A percentile compares a stretch with the other conserved stretches of the same genome.
Conservation (phyloP, 169 alveolate genomes). For the Besnoitia besnoiti region DNA sequence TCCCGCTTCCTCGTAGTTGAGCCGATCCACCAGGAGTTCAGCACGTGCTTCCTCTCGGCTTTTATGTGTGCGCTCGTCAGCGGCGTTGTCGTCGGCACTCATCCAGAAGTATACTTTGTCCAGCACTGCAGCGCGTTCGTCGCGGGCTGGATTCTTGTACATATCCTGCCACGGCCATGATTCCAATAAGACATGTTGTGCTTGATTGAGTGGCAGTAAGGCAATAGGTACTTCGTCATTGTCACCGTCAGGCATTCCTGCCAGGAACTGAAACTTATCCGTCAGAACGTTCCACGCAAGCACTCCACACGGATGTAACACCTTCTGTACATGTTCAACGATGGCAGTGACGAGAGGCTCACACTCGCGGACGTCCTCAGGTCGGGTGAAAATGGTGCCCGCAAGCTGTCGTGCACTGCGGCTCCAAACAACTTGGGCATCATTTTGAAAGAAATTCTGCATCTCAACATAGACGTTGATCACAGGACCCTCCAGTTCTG, state of each 20-base stretch:
- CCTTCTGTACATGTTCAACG: slow-evolving; percentile 30
- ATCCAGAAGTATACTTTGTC: slow-evolving; percentile 67
- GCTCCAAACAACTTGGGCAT: slow-evolving; percentile 32
- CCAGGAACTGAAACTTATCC: slow-evolving; percentile 29
- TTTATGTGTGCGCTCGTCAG: background rate
- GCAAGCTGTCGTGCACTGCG: slow-evolving; percentile 40
- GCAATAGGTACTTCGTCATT: background rate
- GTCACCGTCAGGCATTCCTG: background rate
- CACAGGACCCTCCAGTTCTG: background rate
- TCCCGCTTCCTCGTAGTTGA: slow-evolving; percentile 66
- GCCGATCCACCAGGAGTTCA: slow-evolving; percentile 26
- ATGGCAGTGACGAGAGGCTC: slow-evolving; percentile 6
- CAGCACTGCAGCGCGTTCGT: background rate
- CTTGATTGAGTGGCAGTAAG: background rate
- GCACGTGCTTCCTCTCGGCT: slow-evolving; percentile 51
- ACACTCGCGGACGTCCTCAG: slow-evolving; percentile 1
- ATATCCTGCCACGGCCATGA: background rate
- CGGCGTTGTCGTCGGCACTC: slow-evolving; percentile 47
- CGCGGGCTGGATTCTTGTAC: slow-evolving; percentile 37
- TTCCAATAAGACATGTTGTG: background rate
- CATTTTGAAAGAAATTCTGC: slow-evolving; percentile 22
- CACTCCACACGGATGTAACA: slow-evolving; percentile 48
- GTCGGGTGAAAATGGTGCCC: slow-evolving; percentile 32
- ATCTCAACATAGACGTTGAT: slow-evolving; percentile 33
- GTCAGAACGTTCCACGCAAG: slow-evolving; percentile 49